phyloP scores from a whole-genome alignment of 2,329 filamentous ascomycete genomes.

The Penicillium oxalicum region DNA sequence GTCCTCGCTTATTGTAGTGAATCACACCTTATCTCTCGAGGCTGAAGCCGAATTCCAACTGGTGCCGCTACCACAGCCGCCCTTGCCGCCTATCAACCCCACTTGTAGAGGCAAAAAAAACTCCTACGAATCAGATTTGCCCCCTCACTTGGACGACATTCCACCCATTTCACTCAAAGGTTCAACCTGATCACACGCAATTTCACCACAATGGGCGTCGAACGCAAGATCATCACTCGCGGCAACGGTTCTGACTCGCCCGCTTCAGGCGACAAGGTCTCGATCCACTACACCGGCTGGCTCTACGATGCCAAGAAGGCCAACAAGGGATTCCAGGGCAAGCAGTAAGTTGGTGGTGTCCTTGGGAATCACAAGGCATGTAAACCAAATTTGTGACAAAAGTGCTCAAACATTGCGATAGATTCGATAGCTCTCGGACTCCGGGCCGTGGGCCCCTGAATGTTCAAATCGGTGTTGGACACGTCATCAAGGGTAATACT shows the following conservation, averaged over 20 bases:
- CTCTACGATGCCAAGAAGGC: constrained; percentile 62
- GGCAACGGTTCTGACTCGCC: constrained; percentile 60
- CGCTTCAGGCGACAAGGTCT: constrained; percentile 62
- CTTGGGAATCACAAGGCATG: not conserved
- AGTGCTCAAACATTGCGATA: constrained; percentile 31
- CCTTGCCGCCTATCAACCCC: constrained; percentile 3
- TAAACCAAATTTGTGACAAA: not conserved
- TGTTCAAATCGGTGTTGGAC: constrained; percentile 69
- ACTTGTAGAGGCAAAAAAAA: constrained; percentile 8
- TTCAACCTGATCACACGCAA: not conserved
- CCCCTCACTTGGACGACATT: constrained; percentile 7
- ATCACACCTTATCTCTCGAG: no score
- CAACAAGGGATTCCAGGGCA: constrained; percentile 59
- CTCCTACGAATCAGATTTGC: constrained; percentile 11
- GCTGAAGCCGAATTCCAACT: no score
- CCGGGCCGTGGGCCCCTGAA: constrained; percentile 66
- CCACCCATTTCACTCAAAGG: not conserved
- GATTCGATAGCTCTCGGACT: constrained; percentile 75
- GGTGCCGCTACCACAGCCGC: not conserved
- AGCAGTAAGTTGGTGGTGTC: constrained; percentile 51
- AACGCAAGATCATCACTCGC: constrained; percentile 20
- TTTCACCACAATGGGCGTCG: constrained; percentile 15
- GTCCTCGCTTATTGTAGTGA: no score
- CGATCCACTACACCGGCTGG: constrained; percentile 86
- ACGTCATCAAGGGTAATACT: constrained; percentile 74